Evolutionary conservation across 2,329 filamentous ascomycete genomes (phyloP).

Genomic region (Ophiosphaerella korrae): DNA sequence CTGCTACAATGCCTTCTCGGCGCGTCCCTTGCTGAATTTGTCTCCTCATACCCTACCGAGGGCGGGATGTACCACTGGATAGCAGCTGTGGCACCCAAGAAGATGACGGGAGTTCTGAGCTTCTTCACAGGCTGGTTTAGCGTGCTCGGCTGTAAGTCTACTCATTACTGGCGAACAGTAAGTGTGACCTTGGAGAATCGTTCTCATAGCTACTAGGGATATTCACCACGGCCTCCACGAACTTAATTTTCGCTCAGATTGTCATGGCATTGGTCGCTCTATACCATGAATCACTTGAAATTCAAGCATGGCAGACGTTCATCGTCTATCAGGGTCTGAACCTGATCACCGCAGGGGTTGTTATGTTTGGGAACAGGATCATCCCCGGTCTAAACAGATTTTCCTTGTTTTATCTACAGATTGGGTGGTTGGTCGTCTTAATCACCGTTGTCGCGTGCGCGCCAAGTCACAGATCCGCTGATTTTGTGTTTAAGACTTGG

Average conservation of each 20-base stretch:
- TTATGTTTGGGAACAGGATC: constrained; percentile 11
- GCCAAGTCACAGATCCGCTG: constrained; percentile 7
- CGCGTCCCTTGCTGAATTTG: constrained; percentile 15
- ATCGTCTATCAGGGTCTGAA: constrained; percentile 14
- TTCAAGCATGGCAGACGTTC: constrained; percentile 13
- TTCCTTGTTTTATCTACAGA: constrained; percentile 14
- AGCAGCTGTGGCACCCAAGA: constrained; percentile 11
- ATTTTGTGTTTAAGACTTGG: constrained; percentile 17
- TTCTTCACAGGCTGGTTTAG: constrained; percentile 16
- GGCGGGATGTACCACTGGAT: constrained; percentile 18
- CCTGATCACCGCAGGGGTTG: constrained; percentile 8
- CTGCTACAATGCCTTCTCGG: constrained; percentile 12
- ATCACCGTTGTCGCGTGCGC: constrained; percentile 13
- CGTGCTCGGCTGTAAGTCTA: constrained; percentile 10
- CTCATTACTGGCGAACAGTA: no score
- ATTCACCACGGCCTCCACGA: constrained; percentile 15
- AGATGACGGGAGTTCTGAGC: constrained; percentile 9
- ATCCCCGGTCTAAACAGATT: constrained; percentile 15
- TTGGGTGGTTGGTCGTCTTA: constrained; percentile 13
- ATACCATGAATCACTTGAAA: constrained; percentile 5
- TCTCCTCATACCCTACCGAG: constrained; percentile 13
- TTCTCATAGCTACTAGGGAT: constrained; percentile 5
- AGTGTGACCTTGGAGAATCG: no score
- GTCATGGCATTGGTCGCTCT: constrained; percentile 11
- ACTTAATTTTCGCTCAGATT: constrained; percentile 14